Percentiles rank a stretch among this genome's conserved stretches.
phyloP scores from a whole-genome alignment of 106 monocot genomes.

The Dendrobium officinale region DNA sequence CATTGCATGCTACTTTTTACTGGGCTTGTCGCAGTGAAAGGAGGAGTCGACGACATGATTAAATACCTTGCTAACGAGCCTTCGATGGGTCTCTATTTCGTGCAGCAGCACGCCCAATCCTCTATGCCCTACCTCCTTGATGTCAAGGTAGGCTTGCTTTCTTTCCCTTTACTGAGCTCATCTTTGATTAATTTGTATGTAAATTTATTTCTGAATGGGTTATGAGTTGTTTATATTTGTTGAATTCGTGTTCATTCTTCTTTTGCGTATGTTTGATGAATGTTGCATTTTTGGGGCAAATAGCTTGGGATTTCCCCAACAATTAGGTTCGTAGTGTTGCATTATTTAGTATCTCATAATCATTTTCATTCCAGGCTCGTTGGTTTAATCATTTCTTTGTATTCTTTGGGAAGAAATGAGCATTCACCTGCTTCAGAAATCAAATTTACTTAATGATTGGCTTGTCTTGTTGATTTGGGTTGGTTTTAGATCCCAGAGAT shows the following conservation, averaged over 20 bases:
- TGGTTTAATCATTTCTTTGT: neutral
- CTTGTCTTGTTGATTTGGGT: too few species aligned
- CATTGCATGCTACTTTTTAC: neutral
- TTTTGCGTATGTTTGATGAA: neutral
- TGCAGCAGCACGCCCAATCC: conserved; percentile 79
- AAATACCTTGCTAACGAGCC: conserved; percentile 89
- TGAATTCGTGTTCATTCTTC: neutral
- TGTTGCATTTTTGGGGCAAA: neutral
- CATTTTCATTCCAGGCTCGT: neutral
- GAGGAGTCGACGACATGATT: conserved; percentile 82
- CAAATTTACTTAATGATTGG: too few species aligned
- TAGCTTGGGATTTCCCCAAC: neutral
- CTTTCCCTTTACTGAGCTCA: neutral
- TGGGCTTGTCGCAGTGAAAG: conserved; percentile 48
- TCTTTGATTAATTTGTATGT: neutral
- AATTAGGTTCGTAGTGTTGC: too few species aligned
- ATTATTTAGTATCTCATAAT: neutral
- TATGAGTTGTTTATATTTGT: neutral
- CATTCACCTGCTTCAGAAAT: neutral
- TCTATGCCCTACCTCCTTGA: conserved; percentile 60
- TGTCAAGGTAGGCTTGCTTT: conserved; percentile 33
- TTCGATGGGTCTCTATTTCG: conserved; percentile 73
- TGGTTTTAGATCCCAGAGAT: too few species aligned
- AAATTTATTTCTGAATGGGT: neutral
- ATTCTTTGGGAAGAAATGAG: neutral